These are phyloP conservation scores for Nakazawaea ambrosiae DNA, from an alignment of 805 yeast species.

Conservation along the genomic window DNA sequence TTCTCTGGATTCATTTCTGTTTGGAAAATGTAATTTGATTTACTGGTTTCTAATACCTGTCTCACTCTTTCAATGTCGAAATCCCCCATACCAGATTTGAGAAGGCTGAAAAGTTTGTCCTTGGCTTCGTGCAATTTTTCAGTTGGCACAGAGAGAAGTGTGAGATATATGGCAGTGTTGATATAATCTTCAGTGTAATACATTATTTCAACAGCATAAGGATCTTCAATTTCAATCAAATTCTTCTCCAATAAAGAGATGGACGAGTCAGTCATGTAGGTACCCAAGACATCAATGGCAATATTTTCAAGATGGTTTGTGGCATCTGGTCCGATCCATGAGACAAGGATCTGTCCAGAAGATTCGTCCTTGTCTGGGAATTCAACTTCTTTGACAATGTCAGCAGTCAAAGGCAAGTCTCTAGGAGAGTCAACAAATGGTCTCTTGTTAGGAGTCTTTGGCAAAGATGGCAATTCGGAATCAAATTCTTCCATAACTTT, in stretches of 20 bases:
- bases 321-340: conserved; percentile 79
- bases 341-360: conserved; percentile 63
- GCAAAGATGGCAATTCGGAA: conserved; percentile 37
- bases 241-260: conserved; percentile 65
- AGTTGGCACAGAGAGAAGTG: conserved; percentile 71
- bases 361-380: conserved; percentile 90
- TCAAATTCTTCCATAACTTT: conserved; percentile 58
- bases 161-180: conserved; percentile 49
- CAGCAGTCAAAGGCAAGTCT: conserved; percentile 31
- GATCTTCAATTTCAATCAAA: conserved; percentile 76
- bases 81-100: conserved; percentile 44
- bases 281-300: conserved; percentile 66
- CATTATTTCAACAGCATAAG: conserved; percentile 66
- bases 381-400: conserved; percentile 44
- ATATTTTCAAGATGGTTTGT: conserved; percentile 43
- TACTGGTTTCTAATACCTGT: conserved; percentile 61
- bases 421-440: conserved; percentile 76
- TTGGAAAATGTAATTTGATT: conserved; percentile 50
- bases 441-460: conserved; percentile 35
- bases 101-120: conserved; percentile 37
- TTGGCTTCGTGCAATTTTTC: conserved; percentile 51
- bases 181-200: conserved; percentile 71
- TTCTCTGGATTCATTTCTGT: conserved; percentile 58
- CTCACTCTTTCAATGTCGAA: conserved; percentile 60
- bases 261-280: conserved; percentile 71